Evolutionary conservation across 805 yeast species (phyloP).

Genomic region (Candida sonorensis): DNA sequence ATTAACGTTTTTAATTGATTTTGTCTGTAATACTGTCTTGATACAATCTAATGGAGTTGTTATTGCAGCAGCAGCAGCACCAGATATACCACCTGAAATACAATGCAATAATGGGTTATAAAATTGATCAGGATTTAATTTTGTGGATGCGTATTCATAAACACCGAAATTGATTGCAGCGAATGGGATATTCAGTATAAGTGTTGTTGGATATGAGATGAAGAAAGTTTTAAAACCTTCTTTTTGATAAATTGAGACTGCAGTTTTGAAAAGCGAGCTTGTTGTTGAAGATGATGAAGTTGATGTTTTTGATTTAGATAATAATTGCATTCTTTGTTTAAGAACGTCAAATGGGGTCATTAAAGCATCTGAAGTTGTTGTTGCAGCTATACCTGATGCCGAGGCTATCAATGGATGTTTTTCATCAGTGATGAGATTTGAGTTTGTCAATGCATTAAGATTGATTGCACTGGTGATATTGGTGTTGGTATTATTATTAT

Average conservation of each 20-base stretch:
- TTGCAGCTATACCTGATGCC: slow-evolving; percentile 84
- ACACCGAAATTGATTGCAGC: slow-evolving; percentile 92
- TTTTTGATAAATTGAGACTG: slow-evolving; percentile 41
- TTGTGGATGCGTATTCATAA: slow-evolving; percentile 75
- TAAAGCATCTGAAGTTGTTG: slow-evolving; percentile 87
- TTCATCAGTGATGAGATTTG: slow-evolving; percentile 48
- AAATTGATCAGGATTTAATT: slow-evolving; percentile 67
- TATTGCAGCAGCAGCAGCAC: slow-evolving; percentile 90
- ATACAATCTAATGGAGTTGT: slow-evolving; percentile 94
- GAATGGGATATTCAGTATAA: slow-evolving; percentile 88
- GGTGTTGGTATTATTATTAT: slow-evolving; percentile 16
- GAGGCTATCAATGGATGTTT: slow-evolving; percentile 82
- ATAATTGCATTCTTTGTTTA: slow-evolving; percentile 87
- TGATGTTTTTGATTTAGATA: slow-evolving; percentile 6
- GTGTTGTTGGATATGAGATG: slow-evolving; percentile 89
- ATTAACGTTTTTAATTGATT: slow-evolving; percentile 52
- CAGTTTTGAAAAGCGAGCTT: slow-evolving; percentile 13
- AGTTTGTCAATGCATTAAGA: too few relatives aligned
- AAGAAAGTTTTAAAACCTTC: slow-evolving; percentile 82
- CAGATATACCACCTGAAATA: slow-evolving; percentile 87
- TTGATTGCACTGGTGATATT: slow-evolving; percentile 18
- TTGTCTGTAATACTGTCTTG: slow-evolving; percentile 85
- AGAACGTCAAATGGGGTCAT: slow-evolving; percentile 97
- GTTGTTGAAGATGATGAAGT: slow-evolving; percentile 2
- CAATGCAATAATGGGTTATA: slow-evolving; percentile 93